Evolutionary conservation across 768 basidiomycete genomes (phyloP).

Genomic region (Mycena metata): DNA sequence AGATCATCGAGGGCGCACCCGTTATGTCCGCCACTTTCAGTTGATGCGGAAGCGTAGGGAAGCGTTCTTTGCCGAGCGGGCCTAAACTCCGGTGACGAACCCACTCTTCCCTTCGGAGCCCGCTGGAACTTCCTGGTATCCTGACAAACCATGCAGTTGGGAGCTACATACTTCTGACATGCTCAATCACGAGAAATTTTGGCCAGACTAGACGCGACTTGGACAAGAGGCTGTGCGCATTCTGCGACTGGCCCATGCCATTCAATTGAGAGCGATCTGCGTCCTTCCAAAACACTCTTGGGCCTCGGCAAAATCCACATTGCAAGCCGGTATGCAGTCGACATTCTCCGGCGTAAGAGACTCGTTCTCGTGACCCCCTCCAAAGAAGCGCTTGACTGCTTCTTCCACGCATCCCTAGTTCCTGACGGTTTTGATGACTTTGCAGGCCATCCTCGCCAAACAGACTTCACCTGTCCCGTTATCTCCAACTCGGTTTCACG

Average conservation of each 20-base stretch:
- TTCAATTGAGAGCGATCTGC: slow-evolving; percentile 18
- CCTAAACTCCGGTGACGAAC: too few species aligned
- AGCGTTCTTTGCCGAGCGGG: background rate
- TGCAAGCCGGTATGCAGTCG: background rate
- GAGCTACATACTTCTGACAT: background rate
- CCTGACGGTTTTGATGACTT: slow-evolving; percentile 1
- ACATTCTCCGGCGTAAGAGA: background rate
- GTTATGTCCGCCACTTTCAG: slow-evolving; percentile 23
- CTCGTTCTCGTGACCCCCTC: background rate
- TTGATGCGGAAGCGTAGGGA: background rate
- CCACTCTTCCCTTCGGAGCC: too few species aligned
- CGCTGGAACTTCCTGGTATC: background rate
- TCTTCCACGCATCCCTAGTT: slow-evolving; percentile 14
- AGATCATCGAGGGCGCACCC: slow-evolving; percentile 9
- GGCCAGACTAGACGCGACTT: background rate
- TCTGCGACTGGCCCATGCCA: background rate
- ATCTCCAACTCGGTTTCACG: background rate
- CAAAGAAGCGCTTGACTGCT: background rate
- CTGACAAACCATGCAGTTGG: background rate
- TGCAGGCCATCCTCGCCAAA: background rate
- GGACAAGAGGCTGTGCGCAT: slow-evolving; percentile 24
- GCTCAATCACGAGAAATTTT: too few species aligned
- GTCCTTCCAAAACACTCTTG: too few species aligned
- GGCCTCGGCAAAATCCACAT: too few species aligned
- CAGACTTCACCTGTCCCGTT: background rate